phyloP scores from a whole-genome alignment of 306 rosid species.

The Erythrophleum fordii region DNA sequence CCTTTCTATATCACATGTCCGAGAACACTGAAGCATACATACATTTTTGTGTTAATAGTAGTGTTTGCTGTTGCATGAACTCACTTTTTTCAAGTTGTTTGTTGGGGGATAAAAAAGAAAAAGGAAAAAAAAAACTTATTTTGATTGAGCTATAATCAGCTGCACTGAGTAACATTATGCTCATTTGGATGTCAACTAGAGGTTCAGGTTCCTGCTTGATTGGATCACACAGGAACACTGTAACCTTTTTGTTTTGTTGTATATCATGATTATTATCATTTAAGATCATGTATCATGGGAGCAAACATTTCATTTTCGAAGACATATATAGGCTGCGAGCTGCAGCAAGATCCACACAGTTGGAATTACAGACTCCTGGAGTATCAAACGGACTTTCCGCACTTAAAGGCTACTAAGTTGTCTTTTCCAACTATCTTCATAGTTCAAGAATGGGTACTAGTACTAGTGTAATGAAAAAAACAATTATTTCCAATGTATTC shows the following conservation, averaged over 20 bases:
- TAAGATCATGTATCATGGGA: not conserved
- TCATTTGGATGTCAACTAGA: not conserved
- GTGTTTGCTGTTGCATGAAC: not conserved
- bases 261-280: conserved; percentile 19
- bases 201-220: not conserved
- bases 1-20: not conserved
- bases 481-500: not conserved
- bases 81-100: conserved; percentile 6
- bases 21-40: not conserved
- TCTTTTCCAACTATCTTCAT: conserved; percentile 5
- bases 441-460: not conserved
- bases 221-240: not conserved
- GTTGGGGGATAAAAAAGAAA: not conserved
- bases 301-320: conserved; percentile 14
- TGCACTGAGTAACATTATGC: not conserved
- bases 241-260: conserved; percentile 7
- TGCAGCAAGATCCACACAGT: conserved; percentile 1
- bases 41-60: not conserved
- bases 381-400: not conserved
- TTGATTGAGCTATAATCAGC: not conserved
- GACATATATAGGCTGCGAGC: not conserved
- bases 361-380: not conserved
- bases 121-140: not conserved
- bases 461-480: not conserved
- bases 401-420: not conserved